These are phyloP conservation scores for Aspergillus homomorphus DNA, from an alignment of 495 filamentous ascomycete genomes.

Conservation along the genomic window DNA sequence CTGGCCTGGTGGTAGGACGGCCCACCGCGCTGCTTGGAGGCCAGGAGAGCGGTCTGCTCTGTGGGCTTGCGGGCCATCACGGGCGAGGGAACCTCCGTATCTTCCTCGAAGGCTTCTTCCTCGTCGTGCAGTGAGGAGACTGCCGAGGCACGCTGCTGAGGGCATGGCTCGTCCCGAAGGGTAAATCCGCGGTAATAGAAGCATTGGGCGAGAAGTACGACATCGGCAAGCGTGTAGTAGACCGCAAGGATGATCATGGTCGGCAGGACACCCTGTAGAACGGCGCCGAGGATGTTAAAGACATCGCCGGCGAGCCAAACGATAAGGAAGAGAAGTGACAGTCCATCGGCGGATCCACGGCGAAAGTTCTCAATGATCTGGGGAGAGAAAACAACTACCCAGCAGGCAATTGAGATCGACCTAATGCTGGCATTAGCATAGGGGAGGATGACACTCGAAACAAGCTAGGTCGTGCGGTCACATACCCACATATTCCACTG, in stretches of 20 bases:
- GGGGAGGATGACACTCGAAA: neutral
- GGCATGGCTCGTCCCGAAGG: slow-evolving; percentile 51
- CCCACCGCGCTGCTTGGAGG: slow-evolving; percentile 21
- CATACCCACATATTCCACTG: slow-evolving; percentile 80
- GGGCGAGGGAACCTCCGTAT: slow-evolving; percentile 12
- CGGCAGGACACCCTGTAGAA: slow-evolving; percentile 89
- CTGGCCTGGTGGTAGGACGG: slow-evolving; percentile 24
- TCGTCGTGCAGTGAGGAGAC: slow-evolving; percentile 15
- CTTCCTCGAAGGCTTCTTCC: slow-evolving; percentile 15
- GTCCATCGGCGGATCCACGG: slow-evolving; percentile 78
- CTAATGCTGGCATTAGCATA: slow-evolving; percentile 40
- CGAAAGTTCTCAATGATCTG: slow-evolving; percentile 96
- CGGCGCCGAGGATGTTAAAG: slow-evolving; percentile 91
- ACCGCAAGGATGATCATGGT: slow-evolving; percentile 96
- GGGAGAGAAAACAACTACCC: slow-evolving; percentile 96
- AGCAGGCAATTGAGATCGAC: slow-evolving; percentile 93
- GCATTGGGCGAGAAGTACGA: slow-evolving; percentile 82
- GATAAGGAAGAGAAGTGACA: slow-evolving; percentile 85
- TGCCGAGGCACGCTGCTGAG: slow-evolving; percentile 14
- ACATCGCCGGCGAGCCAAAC: slow-evolving; percentile 93
- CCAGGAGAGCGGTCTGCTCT: slow-evolving; percentile 33
- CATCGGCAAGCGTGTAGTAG: slow-evolving; percentile 92
- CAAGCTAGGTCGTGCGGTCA: neutral
- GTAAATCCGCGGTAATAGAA: slow-evolving; percentile 92
- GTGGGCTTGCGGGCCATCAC: slow-evolving; percentile 23